Percentiles rank a stretch among this genome's conserved stretches.
Conservation (phyloP, 345 rosid genomes). For the Zanthoxylum bungeanum region DNA sequence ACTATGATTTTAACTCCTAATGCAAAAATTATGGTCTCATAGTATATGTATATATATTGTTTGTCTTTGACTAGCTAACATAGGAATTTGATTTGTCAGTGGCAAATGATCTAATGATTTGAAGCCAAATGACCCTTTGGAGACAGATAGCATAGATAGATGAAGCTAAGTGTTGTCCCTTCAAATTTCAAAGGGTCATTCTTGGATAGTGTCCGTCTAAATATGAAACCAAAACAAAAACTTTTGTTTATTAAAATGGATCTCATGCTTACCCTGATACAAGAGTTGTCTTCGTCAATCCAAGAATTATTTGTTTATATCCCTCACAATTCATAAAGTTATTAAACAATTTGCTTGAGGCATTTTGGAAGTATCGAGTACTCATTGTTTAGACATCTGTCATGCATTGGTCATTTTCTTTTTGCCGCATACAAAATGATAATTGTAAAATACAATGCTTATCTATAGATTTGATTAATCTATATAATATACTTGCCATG, state of each 20-base stretch:
- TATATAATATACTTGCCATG: too few relatives aligned
- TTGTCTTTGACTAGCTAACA: not conserved
- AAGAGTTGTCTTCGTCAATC: conserved; percentile 5
- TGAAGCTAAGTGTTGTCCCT: conserved; percentile 3
- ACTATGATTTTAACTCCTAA: too few relatives aligned
- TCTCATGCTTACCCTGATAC: not conserved
- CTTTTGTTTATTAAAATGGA: conserved; percentile 14
- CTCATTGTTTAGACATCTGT: not conserved
- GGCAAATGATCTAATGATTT: not conserved
- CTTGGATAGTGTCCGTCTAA: not conserved
- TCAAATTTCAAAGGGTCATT: conserved; percentile 3
- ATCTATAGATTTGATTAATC: not conserved
- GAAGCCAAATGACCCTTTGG: not conserved
- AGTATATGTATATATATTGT: too few relatives aligned
- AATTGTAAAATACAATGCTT: conserved; percentile 9
- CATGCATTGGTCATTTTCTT: conserved; percentile 2
- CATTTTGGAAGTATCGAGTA: conserved; percentile 14
- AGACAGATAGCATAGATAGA: not conserved
- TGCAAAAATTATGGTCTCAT: too few relatives aligned
- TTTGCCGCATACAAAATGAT: conserved; percentile 8
- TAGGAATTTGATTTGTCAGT: not conserved
- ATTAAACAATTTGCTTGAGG: not conserved
- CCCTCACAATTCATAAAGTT: not conserved
- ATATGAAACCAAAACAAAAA: not conserved
- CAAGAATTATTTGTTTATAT: conserved; percentile 5